phyloP scores from a whole-genome alignment of 805 yeast species.

The Candida easanensis region DNA sequence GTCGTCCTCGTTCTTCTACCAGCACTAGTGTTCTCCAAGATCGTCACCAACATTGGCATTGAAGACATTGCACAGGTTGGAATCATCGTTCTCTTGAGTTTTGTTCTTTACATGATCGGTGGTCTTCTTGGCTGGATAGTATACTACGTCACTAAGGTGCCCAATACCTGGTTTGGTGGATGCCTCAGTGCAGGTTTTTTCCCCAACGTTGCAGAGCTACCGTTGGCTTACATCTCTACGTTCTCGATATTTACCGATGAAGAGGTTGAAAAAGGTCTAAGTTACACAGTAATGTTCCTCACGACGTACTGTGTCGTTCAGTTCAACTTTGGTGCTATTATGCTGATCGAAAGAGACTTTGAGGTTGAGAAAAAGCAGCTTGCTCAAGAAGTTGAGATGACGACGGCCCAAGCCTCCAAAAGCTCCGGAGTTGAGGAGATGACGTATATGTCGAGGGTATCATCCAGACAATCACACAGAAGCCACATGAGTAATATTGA shows the following conservation, averaged over 20 bases:
- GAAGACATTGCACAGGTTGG: constrained; percentile 69
- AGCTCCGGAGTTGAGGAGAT: background rate
- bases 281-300: constrained; percentile 2
- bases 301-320: constrained; percentile 31
- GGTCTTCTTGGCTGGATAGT: constrained; percentile 45
- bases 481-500: constrained; percentile 11
- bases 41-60: constrained; percentile 58
- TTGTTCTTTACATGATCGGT: constrained; percentile 47
- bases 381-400: background rate
- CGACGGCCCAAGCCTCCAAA: background rate
- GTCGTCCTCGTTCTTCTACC: constrained; percentile 67
- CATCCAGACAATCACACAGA: constrained; percentile 13
- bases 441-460: background rate
- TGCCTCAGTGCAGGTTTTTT: constrained; percentile 67
- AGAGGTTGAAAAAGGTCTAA: constrained; percentile 2
- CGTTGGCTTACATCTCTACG: constrained; percentile 78
- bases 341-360: constrained; percentile 66
- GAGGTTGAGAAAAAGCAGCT: constrained; percentile 3
- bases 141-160: constrained; percentile 29
- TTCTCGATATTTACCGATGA: constrained; percentile 60
- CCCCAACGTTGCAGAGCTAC: constrained; percentile 75
- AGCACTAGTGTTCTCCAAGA: constrained; percentile 58
- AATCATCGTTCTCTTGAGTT: constrained; percentile 47
- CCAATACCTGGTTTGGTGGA: constrained; percentile 71
- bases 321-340: constrained; percentile 78